Percentiles rank a stretch among this genome's conserved stretches.
These are phyloP conservation scores for Naganishia friedmannii DNA, from an alignment of 768 basidiomycete genomes.

Conservation along the genomic window DNA sequence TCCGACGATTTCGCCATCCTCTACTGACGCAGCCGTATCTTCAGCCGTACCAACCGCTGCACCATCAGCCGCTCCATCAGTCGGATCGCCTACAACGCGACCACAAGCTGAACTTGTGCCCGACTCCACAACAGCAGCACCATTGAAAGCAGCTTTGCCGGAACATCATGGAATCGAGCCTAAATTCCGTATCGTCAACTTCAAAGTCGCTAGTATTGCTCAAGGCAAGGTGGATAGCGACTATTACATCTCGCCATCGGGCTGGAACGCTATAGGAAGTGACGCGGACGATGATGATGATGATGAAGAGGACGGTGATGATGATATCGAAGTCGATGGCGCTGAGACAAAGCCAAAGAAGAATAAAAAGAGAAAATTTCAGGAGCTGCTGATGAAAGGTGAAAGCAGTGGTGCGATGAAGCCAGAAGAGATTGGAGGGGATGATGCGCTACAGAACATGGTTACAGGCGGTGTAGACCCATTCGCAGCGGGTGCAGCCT, in stretches of 20 bases:
- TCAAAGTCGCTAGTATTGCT: constrained; percentile 25
- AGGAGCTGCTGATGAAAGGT: not conserved
- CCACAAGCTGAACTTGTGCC: not conserved
- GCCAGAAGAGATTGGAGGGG: not conserved
- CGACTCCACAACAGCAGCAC: not conserved
- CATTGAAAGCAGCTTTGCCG: not conserved
- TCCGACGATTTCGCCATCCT: not conserved
- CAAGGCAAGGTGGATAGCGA: constrained; percentile 20
- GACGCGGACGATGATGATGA: constrained; percentile 8
- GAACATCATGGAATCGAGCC: constrained; percentile 4
- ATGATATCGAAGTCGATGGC: constrained; percentile 3
- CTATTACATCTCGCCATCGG: constrained; percentile 16
- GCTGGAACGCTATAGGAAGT: not conserved
- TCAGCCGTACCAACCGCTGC: not conserved
- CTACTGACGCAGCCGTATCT: not conserved
- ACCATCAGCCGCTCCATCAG: not conserved
- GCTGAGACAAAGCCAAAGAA: constrained; percentile 1
- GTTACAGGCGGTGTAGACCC: not conserved
- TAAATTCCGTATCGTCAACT: constrained; percentile 22
- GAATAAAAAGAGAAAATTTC: constrained; percentile 15
- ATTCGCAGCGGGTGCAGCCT: not conserved
- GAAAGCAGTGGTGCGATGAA: not conserved
- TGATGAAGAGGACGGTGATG: constrained; percentile 5
- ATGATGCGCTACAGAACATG: not conserved
- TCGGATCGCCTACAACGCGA: not conserved